Evolutionary conservation across 495 filamentous ascomycete species (phyloP).

Genomic region (Staphylotrichum longicolle): DNA sequence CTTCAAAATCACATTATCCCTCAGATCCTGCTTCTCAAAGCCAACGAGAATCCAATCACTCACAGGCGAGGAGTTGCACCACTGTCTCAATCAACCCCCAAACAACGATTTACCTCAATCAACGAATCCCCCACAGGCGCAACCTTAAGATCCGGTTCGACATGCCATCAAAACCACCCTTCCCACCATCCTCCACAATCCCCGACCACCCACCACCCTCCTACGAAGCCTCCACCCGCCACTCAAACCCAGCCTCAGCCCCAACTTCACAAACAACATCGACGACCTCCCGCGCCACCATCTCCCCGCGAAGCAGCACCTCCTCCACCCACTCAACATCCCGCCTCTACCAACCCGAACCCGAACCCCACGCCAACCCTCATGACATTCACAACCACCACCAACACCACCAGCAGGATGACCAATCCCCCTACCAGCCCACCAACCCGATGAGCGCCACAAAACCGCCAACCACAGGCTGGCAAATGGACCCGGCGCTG

Average conservation of each 20-base stretch:
- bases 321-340: neutral
- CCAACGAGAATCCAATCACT: no score
- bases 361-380: neutral
- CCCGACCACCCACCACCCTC: constrained; percentile 6
- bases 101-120: neutral
- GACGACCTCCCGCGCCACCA: neutral
- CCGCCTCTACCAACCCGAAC: neutral
- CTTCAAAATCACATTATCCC: no score
- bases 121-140: neutral
- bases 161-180: neutral
- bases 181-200: neutral
- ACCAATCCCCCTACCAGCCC: neutral
- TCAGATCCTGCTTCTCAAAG: no score
- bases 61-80: no score
- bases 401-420: neutral
- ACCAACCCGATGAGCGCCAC: neutral
- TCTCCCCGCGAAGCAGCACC: neutral
- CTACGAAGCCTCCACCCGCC: constrained; percentile 6
- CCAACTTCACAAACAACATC: neutral
- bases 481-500: neutral
- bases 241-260: neutral
- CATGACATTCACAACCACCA: neutral
- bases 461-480: neutral
- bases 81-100: no score
- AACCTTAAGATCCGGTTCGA: no score